phyloP scores from a whole-genome alignment of 1,284 basidiomycete genomes.

The Tetrapyrgos nigripes region DNA sequence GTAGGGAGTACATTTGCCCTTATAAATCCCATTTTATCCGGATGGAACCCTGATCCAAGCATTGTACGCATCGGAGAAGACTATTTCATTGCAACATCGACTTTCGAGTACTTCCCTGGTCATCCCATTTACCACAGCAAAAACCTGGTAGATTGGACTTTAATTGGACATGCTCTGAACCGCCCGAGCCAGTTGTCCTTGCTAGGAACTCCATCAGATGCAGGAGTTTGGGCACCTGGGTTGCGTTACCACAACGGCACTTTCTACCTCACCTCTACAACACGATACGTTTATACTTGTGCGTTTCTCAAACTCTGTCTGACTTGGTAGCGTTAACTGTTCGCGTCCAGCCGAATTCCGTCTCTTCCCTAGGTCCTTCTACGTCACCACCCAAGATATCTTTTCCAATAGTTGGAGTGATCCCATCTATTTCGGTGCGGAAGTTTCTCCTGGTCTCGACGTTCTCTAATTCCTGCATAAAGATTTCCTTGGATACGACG shows the following conservation, averaged over 20 bases:
- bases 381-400: constrained; percentile 46
- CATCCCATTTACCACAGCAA: constrained; percentile 47
- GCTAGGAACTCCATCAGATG: constrained; percentile 36
- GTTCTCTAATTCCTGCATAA: not conserved
- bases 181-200: constrained; percentile 35
- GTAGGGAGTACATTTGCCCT: constrained; percentile 16
- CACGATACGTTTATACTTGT: constrained; percentile 46
- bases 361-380: constrained; percentile 46
- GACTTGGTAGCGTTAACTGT: not conserved
- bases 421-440: constrained; percentile 46
- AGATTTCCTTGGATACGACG: constrained; percentile 49
- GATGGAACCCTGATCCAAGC: constrained; percentile 47
- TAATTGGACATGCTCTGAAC: constrained; percentile 43
- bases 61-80: constrained; percentile 42
- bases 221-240: constrained; percentile 40
- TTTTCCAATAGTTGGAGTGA: constrained; percentile 51
- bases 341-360: constrained; percentile 39
- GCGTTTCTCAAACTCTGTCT: constrained; percentile 7
- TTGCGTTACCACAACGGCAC: constrained; percentile 39
- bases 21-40: constrained; percentile 43
- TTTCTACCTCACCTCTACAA: constrained; percentile 41
- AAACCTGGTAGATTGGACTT: constrained; percentile 40
- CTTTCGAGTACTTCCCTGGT: constrained; percentile 47
- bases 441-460: not conserved
- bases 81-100: constrained; percentile 46